Evolutionary conservation across 2,329 filamentous ascomycete genomes (phyloP), one percentile per base, ranked within the genome.

Genomic region (Escovopsis sp.): DNA sequence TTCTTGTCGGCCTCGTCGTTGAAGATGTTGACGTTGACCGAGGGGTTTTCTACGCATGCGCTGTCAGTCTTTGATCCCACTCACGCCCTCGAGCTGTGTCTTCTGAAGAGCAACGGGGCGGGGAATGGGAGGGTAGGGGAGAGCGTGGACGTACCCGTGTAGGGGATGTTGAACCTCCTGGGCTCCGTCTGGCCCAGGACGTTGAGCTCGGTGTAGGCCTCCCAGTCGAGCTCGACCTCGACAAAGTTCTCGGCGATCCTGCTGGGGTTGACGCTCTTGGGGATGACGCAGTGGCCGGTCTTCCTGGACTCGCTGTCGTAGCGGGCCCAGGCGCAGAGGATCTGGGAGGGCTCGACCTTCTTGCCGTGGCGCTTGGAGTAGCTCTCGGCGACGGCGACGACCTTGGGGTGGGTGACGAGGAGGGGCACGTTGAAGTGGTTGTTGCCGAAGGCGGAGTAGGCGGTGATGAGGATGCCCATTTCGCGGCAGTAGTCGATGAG

Each of bases 161-260:
- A 52, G 35, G 66, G 64, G n/a, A 67, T 51, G 56, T 67, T 68
- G 56, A 62, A 68, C 33, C 66, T 65, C 48, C 57, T 51, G 12
- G 59, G 60, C 41, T 51, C 65, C 3, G 11, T 9, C 59, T 74
- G 67, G 39, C 77, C 78, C 7, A 84, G 71, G 55, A 70, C 63
- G 57, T 77, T 70, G 37, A 84, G 70, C 12, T 69, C 75, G 46
- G 68, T 64, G 51, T 79, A 71, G 49, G 80, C 72, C 42, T 69
- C 66, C 33, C 71, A 65, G 36, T 64, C 61, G 44, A 84, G 63
- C 53, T 83, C 71, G 39, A 78, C 68, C 58, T 82, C 71, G 62
- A 78, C 65, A 55, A 79, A 84, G 68, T 87, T 86, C 53, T 67
- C 70, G 53, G 72, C 65, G 50, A 87, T 86, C 44, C 82, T 73